Evolutionary conservation across 495 filamentous ascomycete genomes (phyloP), one percentile per base, ranked within the genome.

Genomic region (Talaromyces nanjingensis): DNA sequence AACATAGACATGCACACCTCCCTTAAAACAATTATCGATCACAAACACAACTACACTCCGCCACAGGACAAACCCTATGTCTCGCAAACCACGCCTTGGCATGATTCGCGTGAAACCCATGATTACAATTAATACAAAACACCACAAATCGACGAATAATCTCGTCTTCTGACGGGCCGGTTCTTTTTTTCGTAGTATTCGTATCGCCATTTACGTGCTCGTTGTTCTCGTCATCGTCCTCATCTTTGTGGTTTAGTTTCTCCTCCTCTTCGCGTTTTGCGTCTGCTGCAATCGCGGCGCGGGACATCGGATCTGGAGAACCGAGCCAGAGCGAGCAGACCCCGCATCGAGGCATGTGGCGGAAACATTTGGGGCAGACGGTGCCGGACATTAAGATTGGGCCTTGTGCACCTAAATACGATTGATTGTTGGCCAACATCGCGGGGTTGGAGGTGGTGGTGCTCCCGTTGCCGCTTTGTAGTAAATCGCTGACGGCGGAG

Each of bases 61-160:
- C 87, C 20, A 96, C 90, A 0, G 94, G 91, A 75, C 94, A 98
- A 66, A 93, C 85, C 60, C 78, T 81, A 73, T 96, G 89, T 60
- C 83, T 81, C 34, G 75, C 79, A 73, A 98, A 98, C 94, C 94
- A 98, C 66, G 89, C 85, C 64, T 85, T 79, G 11, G 92, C 91
- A 74, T 98, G 94, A 68, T 93, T 87, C 14, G 89, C 86, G 73
- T 98, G 94, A 70, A 90, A 87, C 12, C 91, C 91, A 77, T 98
- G 94, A 69, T 90, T 89, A 72, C 94, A 98, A 64, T 83, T 83
- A 45, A 92, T 84, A 68, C 94, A 98, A 70, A 97, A 96, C 0
- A 86, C 88, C 55, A 93, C 83, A 60, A 86, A 81, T 33, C 78
- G 72, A 47, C 73, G 72, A 77, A 83, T 77, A 9, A 78, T 33